Conservation (phyloP, 257 asterid genomes). For the Linderniella brevidens region DNA sequence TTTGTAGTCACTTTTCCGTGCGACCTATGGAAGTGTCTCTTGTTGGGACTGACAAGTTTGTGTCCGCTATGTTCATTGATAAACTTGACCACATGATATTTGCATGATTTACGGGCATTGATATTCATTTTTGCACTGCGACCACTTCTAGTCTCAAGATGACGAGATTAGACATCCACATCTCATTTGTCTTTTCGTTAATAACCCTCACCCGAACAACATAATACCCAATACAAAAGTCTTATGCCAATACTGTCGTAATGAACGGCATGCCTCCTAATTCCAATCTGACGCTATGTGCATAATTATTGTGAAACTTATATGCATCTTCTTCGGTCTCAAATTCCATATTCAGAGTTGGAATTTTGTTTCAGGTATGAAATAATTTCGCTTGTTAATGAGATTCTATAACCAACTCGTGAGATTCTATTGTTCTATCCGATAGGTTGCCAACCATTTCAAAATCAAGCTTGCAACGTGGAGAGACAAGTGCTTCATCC, state of each 20-base stretch:
- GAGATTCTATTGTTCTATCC: no score
- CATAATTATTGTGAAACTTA: conserved; percentile 1
- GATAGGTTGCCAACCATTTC: no score
- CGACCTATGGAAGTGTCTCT: background rate
- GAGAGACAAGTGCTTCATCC: no score
- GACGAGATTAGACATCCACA: background rate
- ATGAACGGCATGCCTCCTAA: background rate
- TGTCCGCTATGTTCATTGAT: background rate
- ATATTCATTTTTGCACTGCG: conserved; percentile 1
- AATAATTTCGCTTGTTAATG: no score
- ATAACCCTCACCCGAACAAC: conserved; percentile 3
- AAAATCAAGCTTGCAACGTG: no score
- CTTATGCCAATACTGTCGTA: background rate
- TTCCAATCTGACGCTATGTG: conserved; percentile 1
- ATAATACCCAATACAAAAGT: conserved; percentile 1
- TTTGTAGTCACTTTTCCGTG: background rate
- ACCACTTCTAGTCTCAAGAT: background rate
- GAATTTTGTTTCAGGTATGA: no score
- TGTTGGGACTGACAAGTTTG: background rate
- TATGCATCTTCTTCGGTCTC: conserved; percentile 1
- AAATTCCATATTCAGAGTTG: conserved; percentile 7
- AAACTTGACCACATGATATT: background rate
- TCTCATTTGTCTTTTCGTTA: no score
- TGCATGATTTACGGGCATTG: background rate
- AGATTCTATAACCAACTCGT: no score